phyloP scores from a whole-genome alignment of 331 rosid genomes.

The Erythrophleum ivorense region DNA sequence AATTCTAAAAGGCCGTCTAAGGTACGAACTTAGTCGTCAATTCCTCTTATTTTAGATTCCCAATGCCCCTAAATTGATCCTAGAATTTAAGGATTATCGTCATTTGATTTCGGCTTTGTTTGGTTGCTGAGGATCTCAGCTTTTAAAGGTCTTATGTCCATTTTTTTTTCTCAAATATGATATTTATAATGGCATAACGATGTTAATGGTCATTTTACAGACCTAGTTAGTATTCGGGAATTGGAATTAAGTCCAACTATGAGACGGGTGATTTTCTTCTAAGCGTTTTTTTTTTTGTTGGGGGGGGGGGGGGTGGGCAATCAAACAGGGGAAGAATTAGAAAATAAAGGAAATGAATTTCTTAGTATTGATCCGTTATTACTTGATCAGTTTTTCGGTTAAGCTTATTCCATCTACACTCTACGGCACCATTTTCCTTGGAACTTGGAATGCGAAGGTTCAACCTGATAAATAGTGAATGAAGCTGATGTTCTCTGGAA shows the following conservation, averaged over 20 bases:
- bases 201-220: background rate
- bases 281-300: background rate
- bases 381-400: background rate
- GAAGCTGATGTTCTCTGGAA: too few species aligned
- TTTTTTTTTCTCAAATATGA: background rate
- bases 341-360: background rate
- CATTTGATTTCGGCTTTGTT: conserved; percentile 26
- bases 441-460: background rate
- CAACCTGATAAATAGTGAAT: background rate
- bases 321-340: background rate
- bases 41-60: background rate
- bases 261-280: background rate
- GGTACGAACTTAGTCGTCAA: conserved; percentile 40
- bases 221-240: background rate
- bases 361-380: background rate
- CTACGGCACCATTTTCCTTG: too few species aligned
- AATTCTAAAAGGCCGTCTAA: conserved; percentile 48
- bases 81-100: background rate
- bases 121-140: conserved; percentile 1
- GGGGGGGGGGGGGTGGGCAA: background rate
- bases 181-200: background rate
- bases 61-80: background rate
- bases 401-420: background rate
- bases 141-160: background rate
- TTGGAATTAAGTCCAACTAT: background rate